Evolutionary conservation across 805 yeast genomes (phyloP).

Genomic region (Ogataea trehalophila): DNA sequence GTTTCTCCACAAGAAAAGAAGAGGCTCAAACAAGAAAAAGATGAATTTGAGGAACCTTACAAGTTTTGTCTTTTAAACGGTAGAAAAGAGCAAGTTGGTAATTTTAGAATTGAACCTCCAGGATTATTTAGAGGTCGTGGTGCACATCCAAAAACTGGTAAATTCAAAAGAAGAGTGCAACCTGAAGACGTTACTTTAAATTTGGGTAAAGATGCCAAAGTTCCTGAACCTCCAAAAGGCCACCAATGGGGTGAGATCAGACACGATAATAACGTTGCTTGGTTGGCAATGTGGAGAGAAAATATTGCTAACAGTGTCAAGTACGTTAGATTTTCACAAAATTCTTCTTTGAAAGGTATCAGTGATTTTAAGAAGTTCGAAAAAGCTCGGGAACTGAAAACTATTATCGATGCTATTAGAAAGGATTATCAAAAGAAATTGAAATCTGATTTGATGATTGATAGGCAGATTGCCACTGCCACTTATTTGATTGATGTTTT

Average conservation of each 20-base stretch:
- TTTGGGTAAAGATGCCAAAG: constrained; percentile 61
- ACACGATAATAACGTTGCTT: constrained; percentile 86
- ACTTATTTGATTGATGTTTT: constrained; percentile 87
- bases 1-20: constrained; percentile 74
- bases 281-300: constrained; percentile 98
- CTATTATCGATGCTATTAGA: constrained; percentile 68
- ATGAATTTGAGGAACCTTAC: constrained; percentile 71
- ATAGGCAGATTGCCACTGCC: constrained; percentile 90
- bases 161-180: constrained; percentile 73
- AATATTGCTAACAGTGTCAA: constrained; percentile 79
- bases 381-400: constrained; percentile 80
- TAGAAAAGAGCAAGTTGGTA: constrained; percentile 86
- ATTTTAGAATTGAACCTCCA: constrained; percentile 93
- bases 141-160: constrained; percentile 94
- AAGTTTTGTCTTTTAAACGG: constrained; percentile 81
- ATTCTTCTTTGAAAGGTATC: constrained; percentile 85
- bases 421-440: constrained; percentile 66
- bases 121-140: constrained; percentile 96
- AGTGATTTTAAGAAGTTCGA: constrained; percentile 90
- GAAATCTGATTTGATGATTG: constrained; percentile 72
- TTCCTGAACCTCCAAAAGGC: constrained; percentile 84
- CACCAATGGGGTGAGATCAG: constrained; percentile 86
- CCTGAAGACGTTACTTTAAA: constrained; percentile 91
- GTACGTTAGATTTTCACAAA: constrained; percentile 88
- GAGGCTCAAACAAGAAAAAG: constrained; percentile 63